Evolutionary conservation across 345 rosid genomes (phyloP), one percentile per base, ranked within the genome.

Genomic region (Syzygium aqueum): DNA sequence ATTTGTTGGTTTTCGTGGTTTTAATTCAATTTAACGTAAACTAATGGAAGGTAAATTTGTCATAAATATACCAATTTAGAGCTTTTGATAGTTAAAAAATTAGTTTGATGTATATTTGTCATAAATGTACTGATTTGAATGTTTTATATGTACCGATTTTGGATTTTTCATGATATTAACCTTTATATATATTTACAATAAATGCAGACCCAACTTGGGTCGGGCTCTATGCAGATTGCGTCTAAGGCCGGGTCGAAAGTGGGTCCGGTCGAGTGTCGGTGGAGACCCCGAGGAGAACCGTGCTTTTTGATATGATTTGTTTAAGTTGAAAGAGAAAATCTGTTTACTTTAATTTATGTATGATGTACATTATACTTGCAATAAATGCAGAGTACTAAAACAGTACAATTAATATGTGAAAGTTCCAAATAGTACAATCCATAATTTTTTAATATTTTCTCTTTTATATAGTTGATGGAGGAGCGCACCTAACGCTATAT

Each of bases 251-350:
- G 2, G 23, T 67, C 21, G 11, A 67, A 67, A 59, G 67, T 16
- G 8, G 7, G 17, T 27, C 7, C 2, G 14, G 16, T 33, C 23
- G 11, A 4, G 46, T 37, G 2, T 0, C 1, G 2, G 9, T 2
- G 11, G 11, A 3, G 33, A 17, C 3, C 1, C 1, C 5, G 12
- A 67, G 0, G 3, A 67, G 13, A 67, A 67, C 2, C 2, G 12
- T 33, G 9, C 80, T 73, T 17, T 73, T 33, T 73, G 2, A 30
- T 30, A 4, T 16, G 7, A 17, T 23, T 33, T 67, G 19, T 67
- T 67, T 19, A 30, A 8, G 22, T 2, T 17, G 6, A 67, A 67
- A 67, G 23, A 17, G 46, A 16, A 67, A 67, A 33, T 33, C 78
- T 5, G 2, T 67, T 30, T 33, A 67, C 23, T 67, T 17, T 30